phyloP scores from a whole-genome alignment of 345 rosid species.

The Nephelium lappaceum region DNA sequence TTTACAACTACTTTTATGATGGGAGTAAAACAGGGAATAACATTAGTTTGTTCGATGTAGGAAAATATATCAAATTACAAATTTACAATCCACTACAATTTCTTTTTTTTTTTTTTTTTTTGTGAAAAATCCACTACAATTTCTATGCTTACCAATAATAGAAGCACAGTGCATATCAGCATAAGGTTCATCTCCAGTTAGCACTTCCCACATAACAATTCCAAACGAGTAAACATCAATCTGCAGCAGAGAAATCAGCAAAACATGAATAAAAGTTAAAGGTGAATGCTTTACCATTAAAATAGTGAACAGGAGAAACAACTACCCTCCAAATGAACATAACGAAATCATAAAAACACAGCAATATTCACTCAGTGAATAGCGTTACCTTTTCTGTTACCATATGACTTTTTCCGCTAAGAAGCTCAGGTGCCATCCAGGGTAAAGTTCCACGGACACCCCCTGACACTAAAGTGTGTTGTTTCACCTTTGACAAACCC shows the following conservation, averaged over 20 bases:
- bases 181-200: slow-evolving; percentile 95
- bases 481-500: slow-evolving; percentile 95
- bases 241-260: slow-evolving; percentile 37
- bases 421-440: slow-evolving; percentile 99
- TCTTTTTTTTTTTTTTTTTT: no score
- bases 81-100: background rate
- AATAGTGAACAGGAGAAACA: background rate
- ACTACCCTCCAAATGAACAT: background rate
- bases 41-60: background rate
- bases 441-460: slow-evolving; percentile 99
- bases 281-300: background rate
- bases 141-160: slow-evolving; percentile 71
- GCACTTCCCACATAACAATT: slow-evolving; percentile 98
- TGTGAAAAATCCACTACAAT: background rate
- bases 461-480: slow-evolving; percentile 91
- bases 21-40: background rate
- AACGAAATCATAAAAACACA: background rate
- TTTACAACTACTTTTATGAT: background rate
- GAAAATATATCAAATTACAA: background rate
- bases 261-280: background rate
- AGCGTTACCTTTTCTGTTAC: slow-evolving; percentile 88
- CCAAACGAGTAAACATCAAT: slow-evolving; percentile 99
- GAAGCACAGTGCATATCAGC: slow-evolving; percentile 93
- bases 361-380: background rate
- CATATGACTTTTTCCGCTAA: slow-evolving; percentile 97